Conservation (phyloP, 176 grass and related monocot species). For the Oryza longistaminata region DNA sequence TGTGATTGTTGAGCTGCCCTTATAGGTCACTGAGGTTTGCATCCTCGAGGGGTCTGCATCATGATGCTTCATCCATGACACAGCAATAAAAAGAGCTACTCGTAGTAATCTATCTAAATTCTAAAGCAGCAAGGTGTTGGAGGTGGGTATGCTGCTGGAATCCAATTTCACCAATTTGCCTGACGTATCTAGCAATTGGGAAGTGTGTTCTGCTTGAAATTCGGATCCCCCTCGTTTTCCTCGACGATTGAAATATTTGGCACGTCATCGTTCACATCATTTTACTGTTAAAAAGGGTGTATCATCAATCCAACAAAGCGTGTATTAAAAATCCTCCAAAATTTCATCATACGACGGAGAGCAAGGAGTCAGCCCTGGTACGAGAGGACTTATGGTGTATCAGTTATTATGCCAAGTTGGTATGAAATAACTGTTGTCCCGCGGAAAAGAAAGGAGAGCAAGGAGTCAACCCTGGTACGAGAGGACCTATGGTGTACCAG, state of each 20-base stretch:
- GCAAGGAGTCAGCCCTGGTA: too few relatives aligned
- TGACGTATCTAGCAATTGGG: background rate
- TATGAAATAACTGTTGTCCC: accelerated
- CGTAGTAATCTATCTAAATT: constrained; percentile 7
- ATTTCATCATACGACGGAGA: too few relatives aligned
- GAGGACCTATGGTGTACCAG: too few relatives aligned
- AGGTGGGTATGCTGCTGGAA: constrained; percentile 30
- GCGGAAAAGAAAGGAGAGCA: too few relatives aligned
- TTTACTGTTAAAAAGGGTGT: background rate
- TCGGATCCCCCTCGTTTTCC: background rate
- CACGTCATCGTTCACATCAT: background rate
- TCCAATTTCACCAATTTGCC: constrained; percentile 32
- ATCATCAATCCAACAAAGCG: too few relatives aligned
- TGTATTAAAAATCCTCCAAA: too few relatives aligned
- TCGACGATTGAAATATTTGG: constrained; percentile 1
- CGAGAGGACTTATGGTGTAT: too few relatives aligned
- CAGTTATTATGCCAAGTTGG: too few relatives aligned
- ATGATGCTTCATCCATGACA: constrained; percentile 29
- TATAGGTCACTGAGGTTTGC: background rate
- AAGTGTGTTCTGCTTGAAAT: background rate
- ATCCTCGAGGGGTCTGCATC: background rate
- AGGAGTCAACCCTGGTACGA: too few relatives aligned
- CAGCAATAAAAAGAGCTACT: background rate
- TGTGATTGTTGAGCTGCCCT: too few relatives aligned
- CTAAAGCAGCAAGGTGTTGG: background rate